Evolutionary conservation across 805 yeast genomes (phyloP).

Genomic region (Candida pseudofarinosa): DNA sequence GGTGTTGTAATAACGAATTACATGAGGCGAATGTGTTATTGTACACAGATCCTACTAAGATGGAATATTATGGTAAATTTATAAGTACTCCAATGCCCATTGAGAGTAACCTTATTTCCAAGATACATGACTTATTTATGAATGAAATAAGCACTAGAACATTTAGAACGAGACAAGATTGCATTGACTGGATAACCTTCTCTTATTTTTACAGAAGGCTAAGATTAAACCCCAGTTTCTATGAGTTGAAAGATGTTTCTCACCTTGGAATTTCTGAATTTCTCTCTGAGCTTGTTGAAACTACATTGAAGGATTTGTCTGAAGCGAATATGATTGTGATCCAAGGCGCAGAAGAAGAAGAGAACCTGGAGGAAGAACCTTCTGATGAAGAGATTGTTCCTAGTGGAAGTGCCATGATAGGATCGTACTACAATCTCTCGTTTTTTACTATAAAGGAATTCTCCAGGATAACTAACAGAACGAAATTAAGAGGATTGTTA

Average conservation of each 20-base stretch:
- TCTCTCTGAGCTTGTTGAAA: conserved; percentile 80
- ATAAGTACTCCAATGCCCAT: conserved; percentile 73
- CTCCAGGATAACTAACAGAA: conserved; percentile 46
- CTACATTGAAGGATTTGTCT: conserved; percentile 56
- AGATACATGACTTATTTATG: conserved; percentile 63
- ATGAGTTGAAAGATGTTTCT: conserved; percentile 66
- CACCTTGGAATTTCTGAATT: conserved; percentile 73
- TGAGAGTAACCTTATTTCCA: conserved; percentile 65
- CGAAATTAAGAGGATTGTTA: conserved; percentile 58
- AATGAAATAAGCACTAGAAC: conserved; percentile 68
- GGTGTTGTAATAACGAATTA: conserved; percentile 36
- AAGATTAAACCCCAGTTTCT: conserved; percentile 80
- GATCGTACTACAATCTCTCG: conserved; percentile 67
- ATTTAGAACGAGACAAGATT: conserved; percentile 70
- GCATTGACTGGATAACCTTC: conserved; percentile 86
- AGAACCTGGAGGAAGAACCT: conserved; percentile 33
- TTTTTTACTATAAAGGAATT: conserved; percentile 66
- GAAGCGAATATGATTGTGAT: conserved; percentile 62
- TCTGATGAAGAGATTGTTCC: conserved; percentile 48
- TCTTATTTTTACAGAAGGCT: conserved; percentile 79
- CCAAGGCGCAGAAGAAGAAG: conserved; percentile 32
- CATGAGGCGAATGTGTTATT: conserved; percentile 40
- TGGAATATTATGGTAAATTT: conserved; percentile 67
- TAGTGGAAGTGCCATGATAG: conserved; percentile 66
- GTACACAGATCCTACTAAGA: conserved; percentile 50